A percentile compares a stretch with the other conserved stretches of the same genome.
These are phyloP conservation scores for Aspergillus ustus DNA, from an alignment of 2,329 filamentous ascomycete genomes.

Conservation along the genomic window DNA sequence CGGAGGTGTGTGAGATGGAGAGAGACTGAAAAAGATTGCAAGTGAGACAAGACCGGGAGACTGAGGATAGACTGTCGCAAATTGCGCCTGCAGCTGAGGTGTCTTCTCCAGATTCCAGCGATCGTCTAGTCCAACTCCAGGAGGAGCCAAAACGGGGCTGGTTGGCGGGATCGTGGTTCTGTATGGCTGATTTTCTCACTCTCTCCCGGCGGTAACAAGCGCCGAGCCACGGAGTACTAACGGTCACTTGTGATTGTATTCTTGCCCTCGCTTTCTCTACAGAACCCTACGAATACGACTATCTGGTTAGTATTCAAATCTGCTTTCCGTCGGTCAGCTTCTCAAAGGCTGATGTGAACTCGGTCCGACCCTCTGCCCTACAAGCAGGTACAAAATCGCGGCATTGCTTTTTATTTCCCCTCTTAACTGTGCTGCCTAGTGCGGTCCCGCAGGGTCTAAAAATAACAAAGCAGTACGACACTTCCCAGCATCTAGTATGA, in stretches of 20 bases:
- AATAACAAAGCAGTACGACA: slow-evolving; percentile 16
- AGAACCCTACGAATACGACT: neutral
- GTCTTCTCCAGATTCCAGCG: slow-evolving; percentile 17
- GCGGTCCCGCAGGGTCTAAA: slow-evolving; percentile 12
- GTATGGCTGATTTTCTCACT: slow-evolving; percentile 9
- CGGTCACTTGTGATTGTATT: slow-evolving; percentile 7
- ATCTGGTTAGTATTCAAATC: neutral
- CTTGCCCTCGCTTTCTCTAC: neutral
- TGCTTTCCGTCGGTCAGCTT: neutral
- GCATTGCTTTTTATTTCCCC: neutral
- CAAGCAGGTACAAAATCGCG: slow-evolving; percentile 11
- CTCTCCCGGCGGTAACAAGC: neutral
- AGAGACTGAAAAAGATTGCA: neutral
- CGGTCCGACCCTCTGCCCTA: slow-evolving; percentile 8
- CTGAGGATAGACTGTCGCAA: slow-evolving; percentile 7
- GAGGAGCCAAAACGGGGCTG: slow-evolving; percentile 13
- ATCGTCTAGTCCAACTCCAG: slow-evolving; percentile 9
- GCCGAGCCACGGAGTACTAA: neutral
- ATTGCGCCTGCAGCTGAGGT: slow-evolving; percentile 7
- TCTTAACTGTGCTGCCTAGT: slow-evolving; percentile 16
- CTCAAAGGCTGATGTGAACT: neutral
- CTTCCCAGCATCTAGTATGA: slow-evolving; percentile 3
- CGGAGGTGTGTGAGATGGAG: neutral
- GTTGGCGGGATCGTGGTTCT: slow-evolving; percentile 10
- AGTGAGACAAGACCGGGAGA: neutral